Conservation (phyloP, 2,329 filamentous ascomycete species). For the Arthrobotrys entomopaga region DNA sequence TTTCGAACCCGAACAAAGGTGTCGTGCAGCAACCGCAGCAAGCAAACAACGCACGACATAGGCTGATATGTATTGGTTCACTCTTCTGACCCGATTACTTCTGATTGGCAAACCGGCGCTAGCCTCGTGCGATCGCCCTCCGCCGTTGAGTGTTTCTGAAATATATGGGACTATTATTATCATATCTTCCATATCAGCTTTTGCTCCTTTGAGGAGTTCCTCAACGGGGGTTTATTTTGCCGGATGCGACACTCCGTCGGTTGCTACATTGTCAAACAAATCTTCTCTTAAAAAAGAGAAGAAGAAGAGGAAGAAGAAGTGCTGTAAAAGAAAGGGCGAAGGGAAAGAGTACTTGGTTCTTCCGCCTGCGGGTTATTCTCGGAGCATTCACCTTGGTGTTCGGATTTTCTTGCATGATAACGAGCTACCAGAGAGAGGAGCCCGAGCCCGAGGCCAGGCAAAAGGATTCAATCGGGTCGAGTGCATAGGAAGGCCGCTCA, state of each 20-base stretch:
- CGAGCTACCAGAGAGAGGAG: background rate
- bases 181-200: background rate
- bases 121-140: constrained; percentile 4
- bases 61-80: no score
- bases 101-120: background rate
- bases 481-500: constrained; percentile 1
- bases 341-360: background rate
- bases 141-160: background rate
- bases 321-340: no score
- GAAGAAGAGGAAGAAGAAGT: no score
- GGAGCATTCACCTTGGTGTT: constrained; percentile 3
- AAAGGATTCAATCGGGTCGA: background rate
- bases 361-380: constrained; percentile 16
- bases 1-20: no score
- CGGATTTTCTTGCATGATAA: background rate
- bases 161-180: no score
- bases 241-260: background rate
- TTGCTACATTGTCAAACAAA: background rate
- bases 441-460: background rate
- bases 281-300: no score
- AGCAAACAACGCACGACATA: no score
- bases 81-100: background rate
- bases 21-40: no score
- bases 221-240: constrained; percentile 6
- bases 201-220: background rate